Conservation (phyloP, 768 basidiomycete species). For the Sutorius australiensis region DNA sequence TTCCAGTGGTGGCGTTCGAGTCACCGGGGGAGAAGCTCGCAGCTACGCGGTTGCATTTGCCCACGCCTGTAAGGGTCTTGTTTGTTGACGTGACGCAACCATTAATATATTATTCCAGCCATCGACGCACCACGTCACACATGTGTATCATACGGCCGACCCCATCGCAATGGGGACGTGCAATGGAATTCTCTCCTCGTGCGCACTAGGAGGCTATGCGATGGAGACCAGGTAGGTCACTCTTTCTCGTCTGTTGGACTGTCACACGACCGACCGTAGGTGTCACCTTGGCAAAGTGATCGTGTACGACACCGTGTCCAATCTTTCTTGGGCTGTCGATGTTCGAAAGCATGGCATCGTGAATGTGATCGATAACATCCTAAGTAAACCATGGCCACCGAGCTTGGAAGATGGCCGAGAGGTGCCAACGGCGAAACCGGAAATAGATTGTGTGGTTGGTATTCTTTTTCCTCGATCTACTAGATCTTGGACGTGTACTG, state of each 20-base stretch:
- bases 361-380: slow-evolving; percentile 68
- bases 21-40: slow-evolving; percentile 85
- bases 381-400: slow-evolving; percentile 68
- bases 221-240: slow-evolving; percentile 64
- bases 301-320: slow-evolving; percentile 87
- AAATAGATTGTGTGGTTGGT: slow-evolving; percentile 73
- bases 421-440: slow-evolving; percentile 50
- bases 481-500: background rate
- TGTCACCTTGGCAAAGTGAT: slow-evolving; percentile 88
- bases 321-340: slow-evolving; percentile 81
- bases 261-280: slow-evolving; percentile 30
- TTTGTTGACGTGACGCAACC: background rate
- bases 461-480: background rate
- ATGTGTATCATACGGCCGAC: slow-evolving; percentile 93
- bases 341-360: slow-evolving; percentile 78
- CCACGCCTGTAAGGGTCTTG: slow-evolving; percentile 59
- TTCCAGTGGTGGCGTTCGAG: slow-evolving; percentile 85
- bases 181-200: slow-evolving; percentile 75
- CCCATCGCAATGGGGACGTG: slow-evolving; percentile 91
- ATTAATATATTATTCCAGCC: slow-evolving; percentile 41
- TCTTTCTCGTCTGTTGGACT: background rate
- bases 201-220: slow-evolving; percentile 85
- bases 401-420: slow-evolving; percentile 58
- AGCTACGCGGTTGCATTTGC: slow-evolving; percentile 76
- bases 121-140: slow-evolving; percentile 75